These are phyloP conservation scores for Xylaria scruposa DNA, from an alignment of 495 filamentous ascomycete genomes.

Conservation along the genomic window DNA sequence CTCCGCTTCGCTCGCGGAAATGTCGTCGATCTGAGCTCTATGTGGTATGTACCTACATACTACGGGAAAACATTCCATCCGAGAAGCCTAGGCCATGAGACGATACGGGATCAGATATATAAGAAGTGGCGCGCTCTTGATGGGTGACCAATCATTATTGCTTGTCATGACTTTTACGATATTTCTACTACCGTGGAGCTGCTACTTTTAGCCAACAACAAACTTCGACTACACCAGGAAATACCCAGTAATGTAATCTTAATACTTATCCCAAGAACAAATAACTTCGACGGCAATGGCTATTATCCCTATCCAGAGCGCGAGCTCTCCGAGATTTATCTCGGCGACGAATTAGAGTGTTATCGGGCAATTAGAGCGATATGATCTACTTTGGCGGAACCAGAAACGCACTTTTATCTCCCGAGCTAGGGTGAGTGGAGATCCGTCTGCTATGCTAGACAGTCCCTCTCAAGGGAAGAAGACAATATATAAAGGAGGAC, in stretches of 20 bases:
- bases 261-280: not conserved
- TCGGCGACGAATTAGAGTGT: not conserved
- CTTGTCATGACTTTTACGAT: not conserved
- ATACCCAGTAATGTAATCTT: not conserved
- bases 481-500: not conserved
- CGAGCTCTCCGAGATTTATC: not conserved
- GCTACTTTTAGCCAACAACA: not conserved
- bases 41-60: conserved; percentile 54
- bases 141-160: not conserved
- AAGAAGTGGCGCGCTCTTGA: conserved; percentile 37
- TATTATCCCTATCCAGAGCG: not conserved
- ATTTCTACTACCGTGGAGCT: not conserved
- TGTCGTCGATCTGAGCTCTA: conserved; percentile 37
- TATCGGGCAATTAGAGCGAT: not conserved
- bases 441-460: too few relatives aligned
- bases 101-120: conserved; percentile 46
- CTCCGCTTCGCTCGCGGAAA: conserved; percentile 35
- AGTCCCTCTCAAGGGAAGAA: not conserved
- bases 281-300: not conserved
- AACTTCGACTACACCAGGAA: not conserved
- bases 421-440: not conserved
- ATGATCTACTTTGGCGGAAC: too few relatives aligned
- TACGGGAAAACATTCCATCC: conserved; percentile 56
- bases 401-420: not conserved
- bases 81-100: conserved; percentile 44